Evolutionary conservation across 306 rosid genomes (phyloP), one percentile per base, ranked within the genome.

Genomic region (Quercus ilex): DNA sequence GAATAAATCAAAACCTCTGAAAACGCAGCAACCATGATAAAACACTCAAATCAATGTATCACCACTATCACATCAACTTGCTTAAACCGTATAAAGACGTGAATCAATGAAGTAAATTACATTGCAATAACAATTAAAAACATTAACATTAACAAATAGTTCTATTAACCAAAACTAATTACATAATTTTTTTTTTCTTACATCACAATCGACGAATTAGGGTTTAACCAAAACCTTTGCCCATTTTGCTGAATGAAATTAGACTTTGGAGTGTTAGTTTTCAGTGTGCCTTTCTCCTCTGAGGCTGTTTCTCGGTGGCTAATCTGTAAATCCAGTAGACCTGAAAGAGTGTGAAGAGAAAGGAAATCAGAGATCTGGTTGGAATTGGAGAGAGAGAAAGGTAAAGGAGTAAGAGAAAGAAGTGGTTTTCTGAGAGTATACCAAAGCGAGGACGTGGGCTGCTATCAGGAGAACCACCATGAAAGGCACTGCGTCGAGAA

Each of bases 301-400:
- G 92, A 26, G 92, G 94, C 43, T 87, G 91, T 55, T 75, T 88
- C 41, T 94, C 97, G 28, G 97, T 92, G 15, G 91, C 93, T 79
- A 94, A 83, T 92, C 91, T 89, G 86, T 91, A 94, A 82, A 94
- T 91, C 98, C 97, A 91, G 83, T 89, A 95, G 4, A 89, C 93
- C 99, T 95, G 70, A 19, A 71, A 73, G 26, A 71, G 1, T 52
- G 69, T 52, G 9, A 46, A 41, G 28, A 68, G 43, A 23, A 18
- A 14, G 52, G 67, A 71, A 38, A 74, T 78, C 75, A 76, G 78
- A 77, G 33, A 63, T 57, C 76, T 20, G 71, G 23, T 57, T 1
- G 21, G 28, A 25, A 15, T 23, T 56, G 5, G 10, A 75, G 62
- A 43, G 58, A 4, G 35, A 5, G 38, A 17, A 46, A 41, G 35